A percentile compares a stretch with the other conserved stretches of the same genome.
phyloP scores from a whole-genome alignment of 352 stramenopile species.

The Phytophthora meadii region DNA sequence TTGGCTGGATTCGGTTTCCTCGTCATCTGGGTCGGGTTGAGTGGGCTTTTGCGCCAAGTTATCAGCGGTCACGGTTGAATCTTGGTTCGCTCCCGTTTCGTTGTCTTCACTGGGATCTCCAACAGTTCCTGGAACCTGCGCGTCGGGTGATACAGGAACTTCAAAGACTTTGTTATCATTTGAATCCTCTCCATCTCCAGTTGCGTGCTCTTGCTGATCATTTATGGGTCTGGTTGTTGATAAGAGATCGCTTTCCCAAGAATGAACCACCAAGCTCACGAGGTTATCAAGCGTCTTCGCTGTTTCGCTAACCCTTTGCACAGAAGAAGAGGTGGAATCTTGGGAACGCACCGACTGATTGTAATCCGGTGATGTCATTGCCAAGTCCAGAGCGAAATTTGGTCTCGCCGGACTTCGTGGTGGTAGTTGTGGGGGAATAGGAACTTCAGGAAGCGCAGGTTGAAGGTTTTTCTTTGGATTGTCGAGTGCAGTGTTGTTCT shows the following conservation, averaged over 20 bases:
- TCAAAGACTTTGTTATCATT: not conserved
- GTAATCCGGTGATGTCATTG: not conserved
- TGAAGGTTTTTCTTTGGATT: not conserved
- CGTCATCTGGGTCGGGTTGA: conserved; percentile 12
- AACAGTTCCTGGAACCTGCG: not conserved
- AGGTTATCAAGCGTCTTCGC: conserved; percentile 44
- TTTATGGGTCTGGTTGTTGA: conserved; percentile 1
- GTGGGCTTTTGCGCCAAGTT: no score
- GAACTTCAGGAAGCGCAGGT: conserved; percentile 1
- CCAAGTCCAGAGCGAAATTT: not conserved
- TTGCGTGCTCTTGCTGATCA: conserved; percentile 5
- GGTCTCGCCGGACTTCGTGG: conserved; percentile 13
- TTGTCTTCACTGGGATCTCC: conserved; percentile 6
- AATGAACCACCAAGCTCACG: conserved; percentile 60
- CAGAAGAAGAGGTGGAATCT: conserved; percentile 2
- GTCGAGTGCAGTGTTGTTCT: conserved; percentile 11
- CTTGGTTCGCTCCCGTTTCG: not conserved
- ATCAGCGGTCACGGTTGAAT: not conserved
- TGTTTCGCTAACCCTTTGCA: conserved; percentile 14
- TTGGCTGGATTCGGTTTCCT: conserved; percentile 18
- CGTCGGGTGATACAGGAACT: not conserved
- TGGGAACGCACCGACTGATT: conserved; percentile 1
- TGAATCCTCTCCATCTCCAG: not conserved
- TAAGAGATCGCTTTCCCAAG: conserved; percentile 48
- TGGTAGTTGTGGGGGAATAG: conserved; percentile 10